These are phyloP conservation scores for Penicillium lagena DNA, from an alignment of 495 filamentous ascomycete species.

Conservation along the genomic window DNA sequence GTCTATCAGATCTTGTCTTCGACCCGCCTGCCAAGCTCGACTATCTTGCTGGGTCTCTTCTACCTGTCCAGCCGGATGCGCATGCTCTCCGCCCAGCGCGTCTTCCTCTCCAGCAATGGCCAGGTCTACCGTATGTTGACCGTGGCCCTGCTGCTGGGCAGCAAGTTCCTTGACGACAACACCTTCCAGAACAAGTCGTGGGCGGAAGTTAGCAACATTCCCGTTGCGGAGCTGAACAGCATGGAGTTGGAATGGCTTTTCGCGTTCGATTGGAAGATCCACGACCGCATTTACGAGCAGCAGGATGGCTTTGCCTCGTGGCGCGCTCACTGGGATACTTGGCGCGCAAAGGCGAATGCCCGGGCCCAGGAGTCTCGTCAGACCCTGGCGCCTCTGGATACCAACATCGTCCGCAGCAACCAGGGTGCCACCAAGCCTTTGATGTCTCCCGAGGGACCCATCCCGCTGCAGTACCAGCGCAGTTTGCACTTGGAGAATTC, in stretches of 20 bases:
- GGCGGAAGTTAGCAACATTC: constrained; percentile 94
- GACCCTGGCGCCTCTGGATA: constrained; percentile 64
- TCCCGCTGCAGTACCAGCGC: constrained; percentile 47
- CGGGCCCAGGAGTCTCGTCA: constrained; percentile 47
- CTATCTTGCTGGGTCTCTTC: constrained; percentile 86
- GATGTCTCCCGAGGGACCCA: constrained; percentile 43
- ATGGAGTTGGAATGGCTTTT: constrained; percentile 90
- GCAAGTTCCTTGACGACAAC: constrained; percentile 98
- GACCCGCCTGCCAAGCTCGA: constrained; percentile 89
- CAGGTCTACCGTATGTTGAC: constrained; percentile 91
- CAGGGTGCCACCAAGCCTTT: constrained; percentile 36
- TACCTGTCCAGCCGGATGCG: constrained; percentile 82
- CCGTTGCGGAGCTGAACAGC: constrained; percentile 78
- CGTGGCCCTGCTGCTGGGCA: constrained; percentile 79
- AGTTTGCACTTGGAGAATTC: constrained; percentile 45
- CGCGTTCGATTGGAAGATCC: constrained; percentile 79
- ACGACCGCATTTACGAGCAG: constrained; percentile 75
- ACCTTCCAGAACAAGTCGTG: constrained; percentile 99
- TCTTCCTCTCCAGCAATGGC: constrained; percentile 54
- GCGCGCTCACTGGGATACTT: constrained; percentile 78
- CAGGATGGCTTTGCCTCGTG: constrained; percentile 76
- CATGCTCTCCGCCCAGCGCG: constrained; percentile 54
- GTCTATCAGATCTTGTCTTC: constrained; percentile 90
- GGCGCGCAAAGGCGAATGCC: constrained; percentile 56
- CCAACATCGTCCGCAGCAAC: constrained; percentile 49